Evolutionary conservation across 169 alveolate species (phyloP).

Genomic region (Neospora caninum): DNA sequence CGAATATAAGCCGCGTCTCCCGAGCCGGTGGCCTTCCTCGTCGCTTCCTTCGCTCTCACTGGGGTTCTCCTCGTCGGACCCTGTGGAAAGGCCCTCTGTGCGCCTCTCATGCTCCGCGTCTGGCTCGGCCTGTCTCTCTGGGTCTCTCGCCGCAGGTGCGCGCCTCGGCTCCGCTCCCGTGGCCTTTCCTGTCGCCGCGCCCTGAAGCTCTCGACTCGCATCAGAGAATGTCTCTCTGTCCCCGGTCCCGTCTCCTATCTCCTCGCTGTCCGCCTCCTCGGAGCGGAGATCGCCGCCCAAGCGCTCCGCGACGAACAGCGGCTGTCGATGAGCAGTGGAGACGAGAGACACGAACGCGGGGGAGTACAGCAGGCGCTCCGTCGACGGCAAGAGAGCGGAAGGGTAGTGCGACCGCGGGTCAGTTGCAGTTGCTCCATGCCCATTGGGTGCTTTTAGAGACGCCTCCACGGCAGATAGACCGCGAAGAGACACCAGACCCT

Average conservation of each 20-base stretch:
- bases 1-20: not conserved
- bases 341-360: not conserved
- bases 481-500: not conserved
- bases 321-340: constrained; percentile 16
- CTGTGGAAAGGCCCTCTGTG: not conserved
- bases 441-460: not conserved
- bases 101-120: not conserved
- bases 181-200: not conserved
- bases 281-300: not conserved
- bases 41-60: not conserved
- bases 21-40: not conserved
- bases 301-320: constrained; percentile 5
- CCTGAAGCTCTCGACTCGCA: not conserved
- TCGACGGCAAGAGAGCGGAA: not conserved
- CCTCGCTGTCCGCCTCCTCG: not conserved
- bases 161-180: not conserved
- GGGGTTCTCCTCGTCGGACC: not conserved
- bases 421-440: not conserved
- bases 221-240: not conserved
- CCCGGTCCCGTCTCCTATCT: not conserved
- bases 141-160: not conserved
- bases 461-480: not conserved
- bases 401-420: not conserved
- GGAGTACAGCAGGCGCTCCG: not conserved
- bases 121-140: not conserved